These are phyloP conservation scores for Moniliella sp. DNA, from an alignment of 1,284 basidiomycete genomes.

Conservation along the genomic window DNA sequence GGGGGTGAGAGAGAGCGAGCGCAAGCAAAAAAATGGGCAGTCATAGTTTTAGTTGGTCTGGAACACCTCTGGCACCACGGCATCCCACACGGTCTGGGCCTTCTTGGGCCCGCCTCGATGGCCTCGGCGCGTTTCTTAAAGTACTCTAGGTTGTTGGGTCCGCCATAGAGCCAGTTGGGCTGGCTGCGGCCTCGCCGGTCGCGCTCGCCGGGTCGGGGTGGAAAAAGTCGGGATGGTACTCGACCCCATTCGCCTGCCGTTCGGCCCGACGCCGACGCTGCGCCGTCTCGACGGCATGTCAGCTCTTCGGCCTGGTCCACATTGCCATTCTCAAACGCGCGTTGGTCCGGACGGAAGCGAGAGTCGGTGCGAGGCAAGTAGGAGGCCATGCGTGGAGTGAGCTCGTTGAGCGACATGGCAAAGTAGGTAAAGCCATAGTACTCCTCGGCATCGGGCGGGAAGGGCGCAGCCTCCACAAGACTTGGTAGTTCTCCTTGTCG, in stretches of 20 bases:
- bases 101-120: neutral
- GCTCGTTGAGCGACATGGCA: slow-evolving; percentile 29
- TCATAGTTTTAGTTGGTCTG: no score
- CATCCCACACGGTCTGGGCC: neutral
- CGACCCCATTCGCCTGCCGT: slow-evolving; percentile 30
- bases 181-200: no score
- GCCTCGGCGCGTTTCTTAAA: slow-evolving; percentile 2
- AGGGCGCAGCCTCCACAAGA: slow-evolving; percentile 25
- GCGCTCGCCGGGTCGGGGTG: no score
- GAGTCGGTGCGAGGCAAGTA: slow-evolving; percentile 64
- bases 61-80: no score
- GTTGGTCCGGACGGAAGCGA: slow-evolving; percentile 59
- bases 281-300: slow-evolving; percentile 52
- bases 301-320: slow-evolving; percentile 53
- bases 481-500: slow-evolving; percentile 22
- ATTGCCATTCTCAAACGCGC: slow-evolving; percentile 61
- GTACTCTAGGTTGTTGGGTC: slow-evolving; percentile 10
- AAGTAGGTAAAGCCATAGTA: slow-evolving; percentile 34
- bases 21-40: no score
- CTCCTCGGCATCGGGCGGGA: slow-evolving; percentile 19
- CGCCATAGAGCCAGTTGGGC: slow-evolving; percentile 21
- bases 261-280: slow-evolving; percentile 35
- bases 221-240: slow-evolving; percentile 20
- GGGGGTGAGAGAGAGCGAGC: no score
- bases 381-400: slow-evolving; percentile 42